Conservation (phyloP, 352 stramenopile species). For the Phytophthora crassamura region DNA sequence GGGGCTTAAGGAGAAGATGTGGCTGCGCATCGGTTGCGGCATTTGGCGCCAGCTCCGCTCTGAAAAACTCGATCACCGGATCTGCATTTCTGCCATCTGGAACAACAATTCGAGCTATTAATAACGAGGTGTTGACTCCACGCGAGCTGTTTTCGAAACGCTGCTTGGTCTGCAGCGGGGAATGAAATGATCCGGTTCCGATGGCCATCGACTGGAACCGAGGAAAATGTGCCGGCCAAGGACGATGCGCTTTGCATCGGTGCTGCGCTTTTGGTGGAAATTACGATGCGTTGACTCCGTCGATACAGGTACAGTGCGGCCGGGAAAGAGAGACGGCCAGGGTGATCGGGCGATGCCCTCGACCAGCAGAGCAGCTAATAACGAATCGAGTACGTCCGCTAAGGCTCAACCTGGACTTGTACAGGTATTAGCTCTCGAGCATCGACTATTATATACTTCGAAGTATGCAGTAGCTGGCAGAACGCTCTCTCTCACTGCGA, state of each 20-base stretch:
- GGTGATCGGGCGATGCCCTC: conserved; percentile 8
- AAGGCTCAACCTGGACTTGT: not conserved
- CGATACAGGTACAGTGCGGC: conserved; percentile 21
- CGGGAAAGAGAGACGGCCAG: conserved; percentile 34
- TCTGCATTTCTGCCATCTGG: conserved; percentile 18
- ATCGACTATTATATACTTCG: not conserved
- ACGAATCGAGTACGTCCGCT: conserved; percentile 25
- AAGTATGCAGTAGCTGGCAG: conserved; percentile 15
- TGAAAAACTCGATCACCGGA: conserved; percentile 18
- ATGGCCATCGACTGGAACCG: conserved; percentile 18
- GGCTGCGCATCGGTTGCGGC: not conserved
- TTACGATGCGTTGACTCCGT: conserved; percentile 14
- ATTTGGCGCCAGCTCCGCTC: conserved; percentile 19
- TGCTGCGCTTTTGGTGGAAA: not conserved
- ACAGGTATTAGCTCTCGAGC: too few relatives aligned
- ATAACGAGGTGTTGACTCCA: conserved; percentile 30
- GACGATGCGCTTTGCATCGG: conserved; percentile 16
- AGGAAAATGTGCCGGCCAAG: conserved; percentile 11
- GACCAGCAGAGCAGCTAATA: conserved; percentile 25
- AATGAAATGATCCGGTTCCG: conserved; percentile 21
- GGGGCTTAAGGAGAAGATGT: not conserved
- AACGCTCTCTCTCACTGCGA: conserved; percentile 5
- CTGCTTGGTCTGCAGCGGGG: not conserved
- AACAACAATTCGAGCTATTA: conserved; percentile 5
- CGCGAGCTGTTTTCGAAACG: conserved; percentile 15